These are phyloP conservation scores for Verruconis gallopava DNA, from an alignment of 2,329 filamentous ascomycete genomes.

Conservation along the genomic window DNA sequence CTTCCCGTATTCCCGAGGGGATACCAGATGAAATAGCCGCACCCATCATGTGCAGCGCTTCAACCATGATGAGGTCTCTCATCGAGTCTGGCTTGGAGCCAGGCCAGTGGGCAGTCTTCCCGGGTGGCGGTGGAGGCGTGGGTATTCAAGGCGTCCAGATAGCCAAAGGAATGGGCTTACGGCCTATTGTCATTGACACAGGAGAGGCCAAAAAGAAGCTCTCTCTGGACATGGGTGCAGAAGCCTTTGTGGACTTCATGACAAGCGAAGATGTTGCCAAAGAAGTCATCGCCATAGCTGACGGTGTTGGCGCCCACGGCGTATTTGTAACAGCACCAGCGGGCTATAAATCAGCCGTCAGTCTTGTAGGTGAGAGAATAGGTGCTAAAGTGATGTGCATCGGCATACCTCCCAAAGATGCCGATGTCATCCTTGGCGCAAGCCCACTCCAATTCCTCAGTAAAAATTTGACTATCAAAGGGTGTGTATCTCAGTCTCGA, in stretches of 20 bases:
- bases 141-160: conserved; percentile 44
- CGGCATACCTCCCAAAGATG: conserved; percentile 16
- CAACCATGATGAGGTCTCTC: conserved; percentile 45
- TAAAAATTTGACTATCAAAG: conserved; percentile 23
- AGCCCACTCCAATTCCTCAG: conserved; percentile 13
- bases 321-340: conserved; percentile 28
- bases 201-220: conserved; percentile 24
- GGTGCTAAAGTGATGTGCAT: conserved; percentile 41
- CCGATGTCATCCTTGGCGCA: conserved; percentile 13
- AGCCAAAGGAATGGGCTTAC: conserved; percentile 26
- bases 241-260: conserved; percentile 27
- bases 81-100: conserved; percentile 37
- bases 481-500: conserved; percentile 8
- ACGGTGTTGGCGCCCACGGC: conserved; percentile 25
- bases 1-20: conserved; percentile 41
- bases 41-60: conserved; percentile 44
- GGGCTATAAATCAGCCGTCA: conserved; percentile 30
- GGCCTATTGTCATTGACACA: conserved; percentile 24
- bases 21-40: conserved; percentile 41
- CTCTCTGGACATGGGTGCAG: conserved; percentile 20
- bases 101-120: conserved; percentile 43
- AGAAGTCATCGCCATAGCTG: conserved; percentile 21
- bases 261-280: conserved; percentile 20
- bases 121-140: conserved; percentile 42
- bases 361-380: conserved; percentile 34